phyloP scores from a whole-genome alignment of 768 basidiomycete species.

The Tubosaeta sp. region DNA sequence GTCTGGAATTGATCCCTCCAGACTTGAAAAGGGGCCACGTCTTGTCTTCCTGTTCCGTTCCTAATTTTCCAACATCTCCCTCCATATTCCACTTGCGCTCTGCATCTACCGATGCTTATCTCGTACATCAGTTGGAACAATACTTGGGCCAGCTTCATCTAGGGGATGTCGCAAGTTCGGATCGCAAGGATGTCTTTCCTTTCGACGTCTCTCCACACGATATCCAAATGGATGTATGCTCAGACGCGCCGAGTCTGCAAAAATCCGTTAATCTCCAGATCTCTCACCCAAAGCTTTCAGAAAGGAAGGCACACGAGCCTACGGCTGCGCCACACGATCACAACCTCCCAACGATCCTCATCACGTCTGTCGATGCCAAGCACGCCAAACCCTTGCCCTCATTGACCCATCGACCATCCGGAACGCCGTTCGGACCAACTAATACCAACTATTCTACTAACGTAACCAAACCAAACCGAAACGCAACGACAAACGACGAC shows the following conservation, averaged over 20 bases:
- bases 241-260: background rate
- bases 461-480: background rate
- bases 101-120: conserved; percentile 10
- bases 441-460: conserved; percentile 10
- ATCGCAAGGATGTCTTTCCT: background rate
- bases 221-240: conserved; percentile 2
- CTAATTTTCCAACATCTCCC: conserved; percentile 15
- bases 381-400: conserved; percentile 18
- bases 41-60: background rate
- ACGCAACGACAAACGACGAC: conserved; percentile 5
- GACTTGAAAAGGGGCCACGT: background rate
- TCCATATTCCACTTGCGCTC: conserved; percentile 21
- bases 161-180: conserved; percentile 7
- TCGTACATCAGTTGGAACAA: conserved; percentile 20
- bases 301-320: background rate
- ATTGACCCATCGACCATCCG: conserved; percentile 8
- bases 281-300: background rate
- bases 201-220: background rate
- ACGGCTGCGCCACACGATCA: background rate
- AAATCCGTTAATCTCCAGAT: background rate
- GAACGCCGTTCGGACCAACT: conserved; percentile 12
- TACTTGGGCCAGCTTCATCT: conserved; percentile 18
- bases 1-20: background rate
- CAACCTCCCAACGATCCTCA: conserved; percentile 18
- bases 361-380: conserved; percentile 26